Base-by-base conservation (phyloP, 208 protist genomes). In the Acanthamoeba rhysodes region DNA sequence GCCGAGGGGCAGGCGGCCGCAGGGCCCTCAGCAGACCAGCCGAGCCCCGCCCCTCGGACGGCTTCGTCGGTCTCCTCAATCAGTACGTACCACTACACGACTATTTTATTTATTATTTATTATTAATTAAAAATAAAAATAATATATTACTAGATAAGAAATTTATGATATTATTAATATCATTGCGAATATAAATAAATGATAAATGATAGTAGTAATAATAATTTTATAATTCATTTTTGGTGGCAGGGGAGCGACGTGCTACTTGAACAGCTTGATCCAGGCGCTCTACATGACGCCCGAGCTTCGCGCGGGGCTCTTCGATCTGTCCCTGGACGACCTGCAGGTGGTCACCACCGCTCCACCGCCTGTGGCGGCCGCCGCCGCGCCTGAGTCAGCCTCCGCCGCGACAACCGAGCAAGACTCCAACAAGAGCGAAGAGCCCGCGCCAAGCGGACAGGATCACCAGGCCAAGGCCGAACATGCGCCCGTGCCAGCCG, bases 261-360 rank as follows among this genome's bases (percentile, higher is more conserved):
- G 96, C 87, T 97, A 97, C 88, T n/a, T 97, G n/a, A 97, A 97
- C 93, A 96, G 95, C 29, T 45, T 97, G 10, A 72, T 97, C 22
- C 96, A 97, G 64, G 53, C 95, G 32, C 50, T 97, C n/a, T 96
- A 72, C 62, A 87, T 95, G 80, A 96, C 95, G 57, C 95, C 96
- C 2, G 95, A 97, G 55, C 78, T 97, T 18, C 78, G 96, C n/a
- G 82, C 82, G 3, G 82, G 82, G 45, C 82, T 90, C 32, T 90
- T 50, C 32, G 48, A 59, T 10, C 82, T 90, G 53, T 68, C 41
- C 24, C 82, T 68, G 10, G 82, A 90, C 20, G 82, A 90, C 48
- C 82, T 90, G 14, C 82, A 90, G n/a, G 82, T 90, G 53, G 32
- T 68, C 2, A 90, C 57, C 82, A 27, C 82, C 18, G 53, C 53